Evolutionary conservation across 2,329 filamentous ascomycete genomes (phyloP).

Genomic region (Lachnellula hyalina): DNA sequence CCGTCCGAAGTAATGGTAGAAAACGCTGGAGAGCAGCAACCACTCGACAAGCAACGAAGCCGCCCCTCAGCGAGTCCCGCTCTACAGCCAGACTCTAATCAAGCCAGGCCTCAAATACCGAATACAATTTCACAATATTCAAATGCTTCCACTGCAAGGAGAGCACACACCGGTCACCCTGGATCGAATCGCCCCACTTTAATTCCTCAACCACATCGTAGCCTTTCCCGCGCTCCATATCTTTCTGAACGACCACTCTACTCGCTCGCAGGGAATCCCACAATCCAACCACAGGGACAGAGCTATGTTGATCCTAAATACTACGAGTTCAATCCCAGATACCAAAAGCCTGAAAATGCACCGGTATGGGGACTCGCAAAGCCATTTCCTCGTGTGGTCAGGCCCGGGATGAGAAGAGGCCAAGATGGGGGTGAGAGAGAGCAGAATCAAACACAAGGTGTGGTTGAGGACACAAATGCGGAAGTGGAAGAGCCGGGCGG

Average conservation of each 20-base stretch:
- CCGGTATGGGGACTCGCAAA: constrained; percentile 19
- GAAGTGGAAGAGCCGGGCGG: constrained; percentile 5
- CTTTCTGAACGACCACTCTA: background rate
- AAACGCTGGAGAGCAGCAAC: too few relatives aligned
- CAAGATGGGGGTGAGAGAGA: background rate
- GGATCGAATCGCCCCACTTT: too few relatives aligned
- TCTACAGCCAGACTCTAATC: too few relatives aligned
- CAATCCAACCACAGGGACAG: background rate
- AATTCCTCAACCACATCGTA: background rate
- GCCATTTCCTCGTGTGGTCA: constrained; percentile 15
- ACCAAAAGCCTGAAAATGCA: constrained; percentile 8
- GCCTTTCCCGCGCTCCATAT: background rate
- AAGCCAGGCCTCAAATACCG: too few relatives aligned
- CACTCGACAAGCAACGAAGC: too few relatives aligned
- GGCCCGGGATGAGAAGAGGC: constrained; percentile 11
- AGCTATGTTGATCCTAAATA: constrained; percentile 14
- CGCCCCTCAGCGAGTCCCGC: too few relatives aligned
- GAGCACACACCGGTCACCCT: too few relatives aligned
- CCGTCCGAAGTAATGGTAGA: too few relatives aligned
- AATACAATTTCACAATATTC: too few relatives aligned
- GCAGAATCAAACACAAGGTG: background rate
- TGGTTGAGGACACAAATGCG: constrained; percentile 7
- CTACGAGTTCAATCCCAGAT: constrained; percentile 14
- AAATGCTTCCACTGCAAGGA: too few relatives aligned
- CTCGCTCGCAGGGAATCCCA: constrained; percentile 1